A percentile compares a stretch with the other conserved stretches of the same genome.
Conservation (phyloP, 345 rosid species). For the Populus davidiana region DNA sequence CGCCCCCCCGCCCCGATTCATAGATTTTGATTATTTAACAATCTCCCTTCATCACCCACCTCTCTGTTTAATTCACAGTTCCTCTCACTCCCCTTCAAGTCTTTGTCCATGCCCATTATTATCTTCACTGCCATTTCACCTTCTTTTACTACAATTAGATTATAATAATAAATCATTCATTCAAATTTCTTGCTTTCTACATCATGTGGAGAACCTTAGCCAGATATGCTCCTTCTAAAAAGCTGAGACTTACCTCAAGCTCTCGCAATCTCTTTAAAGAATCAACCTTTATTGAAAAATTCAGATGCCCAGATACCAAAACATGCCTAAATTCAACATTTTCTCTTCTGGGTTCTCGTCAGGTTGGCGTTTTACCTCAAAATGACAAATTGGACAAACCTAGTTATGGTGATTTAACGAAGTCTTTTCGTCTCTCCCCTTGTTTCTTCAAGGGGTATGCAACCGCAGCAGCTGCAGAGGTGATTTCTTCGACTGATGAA, state of each 20-base stretch:
- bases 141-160: background rate
- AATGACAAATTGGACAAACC: constrained; percentile 16
- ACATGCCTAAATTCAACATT: constrained; percentile 1
- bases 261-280: background rate
- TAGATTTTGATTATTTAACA: background rate
- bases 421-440: constrained; percentile 14
- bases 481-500: constrained; percentile 57
- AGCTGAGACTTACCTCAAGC: constrained; percentile 32
- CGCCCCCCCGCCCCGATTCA: background rate
- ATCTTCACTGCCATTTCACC: background rate
- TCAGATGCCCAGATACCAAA: constrained; percentile 13
- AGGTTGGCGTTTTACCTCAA: constrained; percentile 21
- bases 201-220: constrained; percentile 74
- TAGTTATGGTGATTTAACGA: constrained; percentile 14
- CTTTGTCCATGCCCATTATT: background rate
- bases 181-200: background rate
- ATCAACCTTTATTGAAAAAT: constrained; percentile 2
- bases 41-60: background rate
- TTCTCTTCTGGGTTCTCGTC: constrained; percentile 17
- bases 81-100: background rate
- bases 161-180: background rate
- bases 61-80: background rate
- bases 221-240: constrained; percentile 42
- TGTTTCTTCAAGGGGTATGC: constrained; percentile 39
- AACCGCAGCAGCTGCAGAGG: constrained; percentile 53